Evolutionary conservation across 2,329 filamentous ascomycete species (phyloP).

Genomic region (Colletotrichum salicis): DNA sequence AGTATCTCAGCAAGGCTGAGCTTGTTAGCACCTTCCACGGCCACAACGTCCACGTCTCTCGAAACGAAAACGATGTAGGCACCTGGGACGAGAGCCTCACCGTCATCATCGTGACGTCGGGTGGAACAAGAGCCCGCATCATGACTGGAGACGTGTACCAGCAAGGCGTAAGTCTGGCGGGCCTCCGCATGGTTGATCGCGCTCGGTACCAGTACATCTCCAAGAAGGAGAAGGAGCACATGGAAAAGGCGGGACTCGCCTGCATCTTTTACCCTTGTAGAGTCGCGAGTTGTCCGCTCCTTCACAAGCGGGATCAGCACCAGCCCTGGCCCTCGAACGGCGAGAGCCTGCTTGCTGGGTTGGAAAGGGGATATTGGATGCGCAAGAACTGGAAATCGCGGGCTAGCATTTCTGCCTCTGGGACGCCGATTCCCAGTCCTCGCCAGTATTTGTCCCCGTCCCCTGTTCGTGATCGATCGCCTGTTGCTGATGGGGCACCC

Average conservation of each 20-base stretch:
- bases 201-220: slow-evolving; percentile 1
- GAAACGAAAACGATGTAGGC: not conserved
- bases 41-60: not conserved
- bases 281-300: not conserved
- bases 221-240: not conserved
- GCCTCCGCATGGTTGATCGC: not conserved
- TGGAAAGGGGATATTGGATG: not conserved
- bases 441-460: not conserved
- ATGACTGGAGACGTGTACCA: not conserved
- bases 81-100: not conserved
- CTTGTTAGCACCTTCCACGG: not conserved
- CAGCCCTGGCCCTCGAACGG: not conserved
- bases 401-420: not conserved
- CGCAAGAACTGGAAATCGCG: not conserved
- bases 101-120: not conserved
- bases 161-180: not conserved
- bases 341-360: not conserved
- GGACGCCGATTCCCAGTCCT: not conserved
- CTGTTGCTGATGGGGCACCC: no score
- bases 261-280: slow-evolving; percentile 7
- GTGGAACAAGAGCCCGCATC: not conserved
- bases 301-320: not conserved
- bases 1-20: not conserved
- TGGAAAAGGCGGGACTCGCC: not conserved
- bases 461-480: not conserved